Base-by-base conservation (phyloP, 495 filamentous ascomycete species). In the Corynascus novoguineensis region DNA sequence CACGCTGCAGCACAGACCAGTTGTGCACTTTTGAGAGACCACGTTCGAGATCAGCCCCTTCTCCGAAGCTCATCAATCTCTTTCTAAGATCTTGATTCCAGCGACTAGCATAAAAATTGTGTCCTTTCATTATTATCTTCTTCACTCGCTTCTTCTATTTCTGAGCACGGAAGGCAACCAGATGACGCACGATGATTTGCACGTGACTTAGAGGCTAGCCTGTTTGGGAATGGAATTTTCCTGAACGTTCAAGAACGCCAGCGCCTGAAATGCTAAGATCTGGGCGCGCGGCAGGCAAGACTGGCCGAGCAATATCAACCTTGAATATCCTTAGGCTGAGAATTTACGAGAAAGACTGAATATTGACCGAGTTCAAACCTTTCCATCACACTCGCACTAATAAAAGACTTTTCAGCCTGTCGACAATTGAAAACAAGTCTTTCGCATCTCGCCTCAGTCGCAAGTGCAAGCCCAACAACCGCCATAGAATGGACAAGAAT, bases 401-500 rank as follows among this genome's bases (percentile, higher is more conserved):
- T 15, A n/a, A 41, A 17, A 9, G 9, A 9, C 9, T 6, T 19
- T 21, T 8, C 3, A 21, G 29, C 10, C 21, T 9, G 17, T 21
- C 17, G 17, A 28, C 15, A 32, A 40, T 21, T 37, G 21, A 21
- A 44, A 52, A 12, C 8, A 15, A 52, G 9, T 27, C 34, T n/a
- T n/a, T n/a, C 28, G 21, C 51, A 32, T 14, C 21, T 22, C 21
- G 41, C 31, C 4, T n/a, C 37, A 17, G n/a, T 17, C 10, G 7
- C 15, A 41, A 41, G 2, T n/a, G n/a, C n/a, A n/a, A n/a, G n/a
- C 40, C 17, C 29, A 1, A 42, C 46, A 35, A 50, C 58, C 32
- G 40, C 51, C 37, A 17, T 54, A 70, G 55, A 52, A 75, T 74
- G 69, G 75, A 78, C 51, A 69, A 66, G 55, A 74, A 72, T 58